phyloP scores from a whole-genome alignment of 2,329 filamentous ascomycete genomes.

The Penicillium expansum region DNA sequence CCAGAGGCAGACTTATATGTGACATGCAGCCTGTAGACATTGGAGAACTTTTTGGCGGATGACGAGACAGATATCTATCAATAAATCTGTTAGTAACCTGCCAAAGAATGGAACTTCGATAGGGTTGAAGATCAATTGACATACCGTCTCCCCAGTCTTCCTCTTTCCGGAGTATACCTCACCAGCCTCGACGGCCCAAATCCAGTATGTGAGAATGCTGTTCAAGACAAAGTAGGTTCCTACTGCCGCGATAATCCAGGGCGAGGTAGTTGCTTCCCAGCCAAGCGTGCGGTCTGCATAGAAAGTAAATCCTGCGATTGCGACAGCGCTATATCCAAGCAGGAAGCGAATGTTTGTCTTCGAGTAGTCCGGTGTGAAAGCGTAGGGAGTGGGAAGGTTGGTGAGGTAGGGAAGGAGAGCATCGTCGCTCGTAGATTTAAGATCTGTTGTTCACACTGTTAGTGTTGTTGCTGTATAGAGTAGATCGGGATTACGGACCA shows the following conservation, averaged over 20 bases:
- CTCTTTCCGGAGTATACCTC: constrained; percentile 75
- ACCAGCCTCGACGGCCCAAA: constrained; percentile 76
- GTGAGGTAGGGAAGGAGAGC: constrained; percentile 91
- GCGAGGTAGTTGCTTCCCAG: constrained; percentile 76
- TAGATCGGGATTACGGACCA: constrained; percentile 34
- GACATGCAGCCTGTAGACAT: constrained; percentile 74
- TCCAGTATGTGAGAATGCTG: constrained; percentile 75
- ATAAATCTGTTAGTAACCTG: constrained; percentile 4
- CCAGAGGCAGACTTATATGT: constrained; percentile 40
- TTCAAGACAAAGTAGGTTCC: constrained; percentile 77
- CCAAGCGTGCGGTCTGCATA: constrained; percentile 87
- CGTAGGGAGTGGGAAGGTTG: constrained; percentile 61
- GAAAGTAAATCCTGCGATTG: constrained; percentile 79
- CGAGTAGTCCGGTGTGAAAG: constrained; percentile 75
- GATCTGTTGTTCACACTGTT: constrained; percentile 56
- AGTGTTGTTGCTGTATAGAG: constrained; percentile 8
- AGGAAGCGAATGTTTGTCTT: constrained; percentile 78
- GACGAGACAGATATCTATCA: constrained; percentile 69
- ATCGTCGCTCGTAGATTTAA: constrained; percentile 96
- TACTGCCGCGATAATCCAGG: constrained; percentile 77
- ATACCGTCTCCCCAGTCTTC: constrained; percentile 64
- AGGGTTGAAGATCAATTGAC: constrained; percentile 14
- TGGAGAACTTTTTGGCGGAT: constrained; percentile 72
- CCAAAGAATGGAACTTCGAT: neutral
- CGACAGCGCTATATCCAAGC: constrained; percentile 79